Base-by-base conservation (phyloP, 306 rosid genomes). In the Gynostemma pentaphyllum region DNA sequence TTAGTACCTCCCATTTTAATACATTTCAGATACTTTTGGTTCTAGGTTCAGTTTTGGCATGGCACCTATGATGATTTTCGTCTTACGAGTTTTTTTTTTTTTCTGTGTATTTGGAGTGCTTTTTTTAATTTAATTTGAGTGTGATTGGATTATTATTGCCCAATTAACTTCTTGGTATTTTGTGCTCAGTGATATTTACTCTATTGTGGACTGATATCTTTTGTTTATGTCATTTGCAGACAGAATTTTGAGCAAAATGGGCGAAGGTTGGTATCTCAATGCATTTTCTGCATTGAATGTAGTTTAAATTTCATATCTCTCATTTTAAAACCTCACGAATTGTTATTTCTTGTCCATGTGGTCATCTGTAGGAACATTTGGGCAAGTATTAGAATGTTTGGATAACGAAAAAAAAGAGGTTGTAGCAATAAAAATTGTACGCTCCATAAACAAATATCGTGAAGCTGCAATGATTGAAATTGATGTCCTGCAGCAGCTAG, bases 391-490 rank as follows among this genome's bases (percentile, higher is more conserved):
- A 71, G 96, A 87, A 71, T 87, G 92, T 64, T 37, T 87, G 44
- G 92, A 85, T 73, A 73, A 74, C 70, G 96, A 85, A 68, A 87
- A 79, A 75, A 81, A 82, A 53, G 87, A 87, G 79, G 36, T 67
- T 36, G 92, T 87, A 61, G 92, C 92, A 41, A 81, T 85, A 70
- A 85, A 87, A 79, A 65, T 85, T 55, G 76, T 85, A 56, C 89
- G 96, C 62, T 80, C 89, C 62, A 77, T 87, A 56, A 79, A 70
- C 45, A 85, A 82, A 70, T 85, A 85, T 64, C 85, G 85, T 0
- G 96, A 80, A 62, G 92, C 92, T 75, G 96, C 87, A 41, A 85
- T 82, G 89, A 85, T 82, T 65, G 96, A 88, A 76, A 82, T 85
- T 32, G 89, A 85, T 62, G 85, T 87, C 53, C 67, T 85, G 41